phyloP scores from a whole-genome alignment of 192 early-diverging fungal species.

The Coemansia reversa region DNA sequence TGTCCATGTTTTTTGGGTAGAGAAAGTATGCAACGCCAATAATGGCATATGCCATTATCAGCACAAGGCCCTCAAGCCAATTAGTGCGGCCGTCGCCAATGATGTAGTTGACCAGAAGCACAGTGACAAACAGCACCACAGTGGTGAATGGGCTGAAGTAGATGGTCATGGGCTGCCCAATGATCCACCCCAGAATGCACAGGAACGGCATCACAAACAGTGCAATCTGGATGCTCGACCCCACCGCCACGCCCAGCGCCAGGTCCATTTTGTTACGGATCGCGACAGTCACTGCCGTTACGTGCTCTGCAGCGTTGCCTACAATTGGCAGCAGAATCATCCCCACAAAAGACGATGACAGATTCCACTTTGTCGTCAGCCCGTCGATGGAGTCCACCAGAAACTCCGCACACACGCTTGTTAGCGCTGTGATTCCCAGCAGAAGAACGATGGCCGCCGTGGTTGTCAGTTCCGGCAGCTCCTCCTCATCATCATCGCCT shows the following conservation, averaged over 20 bases:
- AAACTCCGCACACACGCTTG: constrained; percentile 82
- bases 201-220: constrained; percentile 70
- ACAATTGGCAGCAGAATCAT: constrained; percentile 89
- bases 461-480: constrained; percentile 61
- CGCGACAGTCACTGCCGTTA: constrained; percentile 77
- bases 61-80: constrained; percentile 88
- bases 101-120: constrained; percentile 76
- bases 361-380: constrained; percentile 65
- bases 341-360: constrained; percentile 85
- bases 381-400: constrained; percentile 81
- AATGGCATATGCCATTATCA: constrained; percentile 80
- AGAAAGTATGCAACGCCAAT: constrained; percentile 82
- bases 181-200: constrained; percentile 83
- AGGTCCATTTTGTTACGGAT: constrained; percentile 92
- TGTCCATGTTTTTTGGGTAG: constrained; percentile 57
- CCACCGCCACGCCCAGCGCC: constrained; percentile 83
- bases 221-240: constrained; percentile 88
- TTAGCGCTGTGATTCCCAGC: constrained; percentile 62
- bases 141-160: constrained; percentile 84
- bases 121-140: constrained; percentile 75
- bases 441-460: constrained; percentile 57
- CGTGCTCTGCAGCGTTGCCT: constrained; percentile 87
- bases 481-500: constrained; percentile 62
- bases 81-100: constrained; percentile 85
- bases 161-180: constrained; percentile 75